Percentiles rank a stretch among this genome's conserved stretches.
Conservation (phyloP, 2,329 filamentous ascomycete species). For the Periconia sp. region DNA sequence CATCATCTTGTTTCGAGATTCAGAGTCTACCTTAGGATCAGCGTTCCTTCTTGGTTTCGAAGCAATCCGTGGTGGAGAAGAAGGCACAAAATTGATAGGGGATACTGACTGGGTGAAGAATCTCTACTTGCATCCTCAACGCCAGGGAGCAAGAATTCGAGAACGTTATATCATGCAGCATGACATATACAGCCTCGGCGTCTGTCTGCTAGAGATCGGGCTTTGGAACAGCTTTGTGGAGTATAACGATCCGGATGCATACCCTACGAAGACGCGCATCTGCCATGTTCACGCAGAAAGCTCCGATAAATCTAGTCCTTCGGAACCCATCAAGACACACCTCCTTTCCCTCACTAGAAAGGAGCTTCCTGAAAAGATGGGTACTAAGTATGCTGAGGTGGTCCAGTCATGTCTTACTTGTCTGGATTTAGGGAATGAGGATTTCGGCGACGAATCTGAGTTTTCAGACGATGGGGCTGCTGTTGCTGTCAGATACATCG, state of each 20-base stretch:
- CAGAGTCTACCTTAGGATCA: neutral
- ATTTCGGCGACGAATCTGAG: slow-evolving; percentile 8
- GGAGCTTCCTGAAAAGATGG: slow-evolving; percentile 1
- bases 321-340: neutral
- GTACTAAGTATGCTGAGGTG: slow-evolving; percentile 1
- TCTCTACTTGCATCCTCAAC: slow-evolving; percentile 3
- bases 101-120: slow-evolving; percentile 2
- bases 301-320: neutral
- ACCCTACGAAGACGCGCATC: neutral
- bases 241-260: neutral
- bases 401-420: slow-evolving; percentile 4
- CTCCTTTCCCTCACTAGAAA: neutral
- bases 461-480: slow-evolving; percentile 5
- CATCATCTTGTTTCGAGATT: slow-evolving; percentile 1
- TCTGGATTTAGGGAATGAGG: slow-evolving; percentile 8
- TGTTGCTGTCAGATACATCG: slow-evolving; percentile 10
- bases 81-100: neutral
- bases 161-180: slow-evolving; percentile 1
- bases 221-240: slow-evolving; percentile 1
- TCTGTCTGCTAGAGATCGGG: slow-evolving; percentile 1
- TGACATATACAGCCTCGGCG: slow-evolving; percentile 3
- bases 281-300: neutral
- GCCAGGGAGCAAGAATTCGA: neutral
- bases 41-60: slow-evolving; percentile 3
- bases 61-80: neutral